Conservation (phyloP, 2,329 filamentous ascomycete species). For the Neonectria hederae region DNA sequence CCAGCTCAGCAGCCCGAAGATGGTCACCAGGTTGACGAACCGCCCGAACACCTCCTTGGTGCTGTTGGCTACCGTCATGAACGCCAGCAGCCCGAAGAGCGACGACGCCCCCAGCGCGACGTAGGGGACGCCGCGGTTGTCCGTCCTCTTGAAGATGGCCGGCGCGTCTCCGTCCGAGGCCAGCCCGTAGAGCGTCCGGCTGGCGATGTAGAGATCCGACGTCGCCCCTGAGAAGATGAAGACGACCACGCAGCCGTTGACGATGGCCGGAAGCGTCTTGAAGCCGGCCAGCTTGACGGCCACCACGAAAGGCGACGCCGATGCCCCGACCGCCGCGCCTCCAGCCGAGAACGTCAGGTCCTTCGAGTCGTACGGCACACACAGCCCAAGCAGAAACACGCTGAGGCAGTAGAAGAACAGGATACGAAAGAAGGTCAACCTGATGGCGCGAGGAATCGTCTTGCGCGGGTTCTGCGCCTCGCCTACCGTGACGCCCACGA, state of each 20-base stretch:
- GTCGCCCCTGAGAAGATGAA: constrained; percentile 83
- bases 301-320: constrained; percentile 76
- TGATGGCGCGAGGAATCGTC: constrained; percentile 80
- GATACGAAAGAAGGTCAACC: constrained; percentile 83
- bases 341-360: constrained; percentile 68
- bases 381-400: constrained; percentile 78
- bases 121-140: constrained; percentile 75
- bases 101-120: constrained; percentile 70
- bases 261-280: constrained; percentile 69
- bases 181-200: constrained; percentile 76
- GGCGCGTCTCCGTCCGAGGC: constrained; percentile 78
- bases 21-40: constrained; percentile 74
- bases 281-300: constrained; percentile 74
- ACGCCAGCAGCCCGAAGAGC: constrained; percentile 72
- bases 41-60: constrained; percentile 68
- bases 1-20: constrained; percentile 74
- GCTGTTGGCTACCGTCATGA: constrained; percentile 69
- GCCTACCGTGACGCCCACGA: constrained; percentile 80
- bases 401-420: constrained; percentile 81
- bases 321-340: constrained; percentile 44
- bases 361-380: constrained; percentile 74
- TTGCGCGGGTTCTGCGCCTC: constrained; percentile 82
- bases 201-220: constrained; percentile 80
- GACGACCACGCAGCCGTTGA: constrained; percentile 78
- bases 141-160: constrained; percentile 73